A percentile compares a stretch with the other conserved stretches of the same genome.
Conservation (phyloP, 495 filamentous ascomycete species). For the Tuber aestivum region DNA sequence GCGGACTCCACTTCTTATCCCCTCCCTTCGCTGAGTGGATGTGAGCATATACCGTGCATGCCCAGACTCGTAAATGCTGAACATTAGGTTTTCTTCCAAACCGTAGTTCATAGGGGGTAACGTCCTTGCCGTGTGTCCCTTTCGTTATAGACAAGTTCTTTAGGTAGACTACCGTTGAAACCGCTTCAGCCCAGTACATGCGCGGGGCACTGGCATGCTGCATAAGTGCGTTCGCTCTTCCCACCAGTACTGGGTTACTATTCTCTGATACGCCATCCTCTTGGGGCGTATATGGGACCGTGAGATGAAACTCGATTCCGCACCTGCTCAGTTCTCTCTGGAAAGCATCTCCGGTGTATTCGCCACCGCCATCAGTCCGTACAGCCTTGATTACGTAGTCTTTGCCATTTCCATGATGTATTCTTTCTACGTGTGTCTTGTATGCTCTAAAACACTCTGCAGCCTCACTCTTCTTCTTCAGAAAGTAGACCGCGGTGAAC, state of each 20-base stretch:
- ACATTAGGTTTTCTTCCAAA: neutral
- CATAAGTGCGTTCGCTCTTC: neutral
- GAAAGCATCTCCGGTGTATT: neutral
- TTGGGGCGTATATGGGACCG: neutral
- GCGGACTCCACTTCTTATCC: neutral
- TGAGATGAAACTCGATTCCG: neutral
- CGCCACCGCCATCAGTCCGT: neutral
- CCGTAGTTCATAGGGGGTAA: neutral
- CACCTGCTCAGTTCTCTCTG: neutral
- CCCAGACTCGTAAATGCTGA: neutral
- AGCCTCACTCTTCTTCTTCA: neutral
- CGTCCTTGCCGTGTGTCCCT: neutral
- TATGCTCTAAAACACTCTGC: neutral
- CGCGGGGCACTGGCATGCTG: neutral
- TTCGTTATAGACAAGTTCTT: neutral
- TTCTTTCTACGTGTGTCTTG: neutral
- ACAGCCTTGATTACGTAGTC: neutral
- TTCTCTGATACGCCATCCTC: neutral
- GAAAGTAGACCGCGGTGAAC: neutral
- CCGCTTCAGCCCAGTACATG: neutral
- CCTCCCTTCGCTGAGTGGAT: neutral
- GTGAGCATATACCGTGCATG: neutral
- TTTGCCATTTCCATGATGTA: neutral
- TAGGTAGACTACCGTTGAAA: neutral
- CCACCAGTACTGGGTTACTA: neutral